Base-by-base conservation (phyloP, 2,329 filamentous ascomycete species). In the Trichoderma brevicompactum region DNA sequence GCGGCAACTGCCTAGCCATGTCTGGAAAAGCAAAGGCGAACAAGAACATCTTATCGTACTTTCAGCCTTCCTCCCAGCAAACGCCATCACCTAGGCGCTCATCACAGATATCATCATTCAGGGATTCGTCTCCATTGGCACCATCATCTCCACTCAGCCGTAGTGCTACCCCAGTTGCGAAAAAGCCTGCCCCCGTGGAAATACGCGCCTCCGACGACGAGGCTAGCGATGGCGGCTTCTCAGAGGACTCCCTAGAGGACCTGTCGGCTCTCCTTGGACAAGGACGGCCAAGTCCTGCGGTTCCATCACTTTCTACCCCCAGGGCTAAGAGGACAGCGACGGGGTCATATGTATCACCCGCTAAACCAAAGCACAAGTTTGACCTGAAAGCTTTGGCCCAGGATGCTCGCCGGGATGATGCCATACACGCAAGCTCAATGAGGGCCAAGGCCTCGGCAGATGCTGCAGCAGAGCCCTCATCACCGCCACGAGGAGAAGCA, bases 191-290 rank as follows among this genome's bases (percentile, higher is more conserved):
- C 12, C 60, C 32, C 2, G 5, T 48, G 53, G 48, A 89, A 64
- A 90, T 94, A 46, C 83, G 82, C 52, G 88, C 86, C 62, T 93
- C 91, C 0, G 91, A 94, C 71, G 89, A 90, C 9, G 89, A 91
- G n/a, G 84, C 84, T 17, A 83, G 83, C 34, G 82, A 88, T 69
- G 85, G 81, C 43, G 70, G 68, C 43, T 74, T 72, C 17, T 87
- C 87, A 17, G 85, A 86, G 32, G 83, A 83, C 55, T 89, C 89
- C 0, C 80, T 89, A 13, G 82, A 84, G 5, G 80, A 84, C 49
- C 74, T 89, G 1, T 74, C 75, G 8, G 68, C 71, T 36, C 73
- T 78, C 10, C 70, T 79, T 10, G 71, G 74, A 6, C 69, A 70
- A 15, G 66, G 67, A 15, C 72, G 70, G 7, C 73, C 73, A 2